phyloP scores from a whole-genome alignment of 192 early-diverging fungal species.

The Podila epicladia region DNA sequence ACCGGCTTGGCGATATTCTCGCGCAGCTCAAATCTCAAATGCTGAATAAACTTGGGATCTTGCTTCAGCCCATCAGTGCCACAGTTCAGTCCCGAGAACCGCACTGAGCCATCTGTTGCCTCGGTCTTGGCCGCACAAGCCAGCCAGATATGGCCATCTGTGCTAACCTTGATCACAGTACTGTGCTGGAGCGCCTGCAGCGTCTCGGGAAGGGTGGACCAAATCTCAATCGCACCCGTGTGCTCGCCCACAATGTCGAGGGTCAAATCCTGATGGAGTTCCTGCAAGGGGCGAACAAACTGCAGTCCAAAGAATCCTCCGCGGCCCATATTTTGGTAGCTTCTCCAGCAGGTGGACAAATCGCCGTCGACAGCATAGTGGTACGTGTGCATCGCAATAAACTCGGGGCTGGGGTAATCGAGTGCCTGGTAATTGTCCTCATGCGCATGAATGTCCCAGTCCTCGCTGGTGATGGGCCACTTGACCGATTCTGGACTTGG shows the following conservation, averaged over 20 bases:
- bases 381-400: constrained; percentile 59
- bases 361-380: constrained; percentile 63
- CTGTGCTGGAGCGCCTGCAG: constrained; percentile 7
- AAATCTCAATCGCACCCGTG: constrained; percentile 26
- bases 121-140: constrained; percentile 22
- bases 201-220: constrained; percentile 24
- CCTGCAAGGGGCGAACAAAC: constrained; percentile 51
- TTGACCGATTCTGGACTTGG: constrained; percentile 52
- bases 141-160: constrained; percentile 37
- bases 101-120: constrained; percentile 17
- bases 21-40: constrained; percentile 32
- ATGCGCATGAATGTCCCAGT: constrained; percentile 46
- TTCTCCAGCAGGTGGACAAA: constrained; percentile 62
- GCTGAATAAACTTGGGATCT: constrained; percentile 29
- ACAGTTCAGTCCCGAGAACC: constrained; percentile 24
- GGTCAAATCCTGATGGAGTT: neutral
- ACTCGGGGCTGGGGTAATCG: constrained; percentile 46
- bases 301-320: constrained; percentile 60
- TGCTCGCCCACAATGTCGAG: constrained; percentile 14
- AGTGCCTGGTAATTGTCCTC: constrained; percentile 54
- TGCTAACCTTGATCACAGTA: constrained; percentile 46
- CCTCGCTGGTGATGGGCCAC: constrained; percentile 27
- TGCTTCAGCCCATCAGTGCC: constrained; percentile 26
- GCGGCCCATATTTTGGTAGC: constrained; percentile 16
- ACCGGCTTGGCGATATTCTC: constrained; percentile 20